Conservation (phyloP, 2,329 filamentous ascomycete species). For the Aspergillus sp. region DNA sequence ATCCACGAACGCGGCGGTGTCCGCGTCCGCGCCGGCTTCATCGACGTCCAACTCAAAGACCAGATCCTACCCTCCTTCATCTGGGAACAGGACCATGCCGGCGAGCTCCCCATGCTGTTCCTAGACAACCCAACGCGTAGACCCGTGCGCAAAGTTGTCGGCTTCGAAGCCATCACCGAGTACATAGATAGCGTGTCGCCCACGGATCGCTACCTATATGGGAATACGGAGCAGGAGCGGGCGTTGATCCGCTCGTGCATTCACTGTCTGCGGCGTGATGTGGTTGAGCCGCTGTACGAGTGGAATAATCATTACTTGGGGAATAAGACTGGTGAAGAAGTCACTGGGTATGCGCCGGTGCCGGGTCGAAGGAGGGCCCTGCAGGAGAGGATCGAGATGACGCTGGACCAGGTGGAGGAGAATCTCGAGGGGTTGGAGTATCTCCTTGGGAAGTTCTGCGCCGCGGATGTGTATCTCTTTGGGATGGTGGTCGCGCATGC, state of each 20-base stretch:
- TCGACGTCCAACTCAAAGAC: background rate
- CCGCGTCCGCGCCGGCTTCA: background rate
- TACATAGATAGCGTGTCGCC: background rate
- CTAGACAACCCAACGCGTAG: background rate
- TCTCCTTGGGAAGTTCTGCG: background rate
- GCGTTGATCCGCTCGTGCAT: background rate
- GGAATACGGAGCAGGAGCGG: background rate
- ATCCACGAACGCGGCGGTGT: background rate
- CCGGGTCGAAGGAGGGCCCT: background rate
- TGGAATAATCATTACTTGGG: background rate
- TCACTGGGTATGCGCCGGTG: too few relatives aligned
- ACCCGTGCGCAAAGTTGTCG: background rate
- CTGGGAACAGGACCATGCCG: background rate
- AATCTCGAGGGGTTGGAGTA: background rate
- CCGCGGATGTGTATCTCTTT: background rate
- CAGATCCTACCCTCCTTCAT: background rate
- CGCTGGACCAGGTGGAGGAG: background rate
- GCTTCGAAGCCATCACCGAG: background rate
- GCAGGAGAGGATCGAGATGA: background rate
- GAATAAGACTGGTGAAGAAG: background rate
- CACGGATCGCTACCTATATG: background rate
- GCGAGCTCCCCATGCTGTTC: background rate
- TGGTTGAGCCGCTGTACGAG: background rate
- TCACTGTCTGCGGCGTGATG: background rate
- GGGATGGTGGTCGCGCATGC: background rate